Evolutionary conservation across 345 rosid genomes (phyloP).

Genomic region (Pugionium dolabratum): DNA sequence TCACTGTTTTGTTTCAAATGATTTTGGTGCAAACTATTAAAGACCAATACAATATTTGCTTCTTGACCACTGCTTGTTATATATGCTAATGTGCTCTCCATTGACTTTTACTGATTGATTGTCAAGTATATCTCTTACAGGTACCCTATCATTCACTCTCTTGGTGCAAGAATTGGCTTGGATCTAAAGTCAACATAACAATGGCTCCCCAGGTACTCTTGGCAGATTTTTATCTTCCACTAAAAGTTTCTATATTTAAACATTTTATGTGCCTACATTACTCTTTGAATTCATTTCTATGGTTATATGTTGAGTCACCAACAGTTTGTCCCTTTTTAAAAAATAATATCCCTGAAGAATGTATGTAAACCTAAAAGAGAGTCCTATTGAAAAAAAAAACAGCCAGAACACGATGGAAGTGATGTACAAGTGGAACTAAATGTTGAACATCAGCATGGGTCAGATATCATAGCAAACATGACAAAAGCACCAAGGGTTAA

Average conservation of each 20-base stretch:
- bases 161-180: conserved; percentile 98
- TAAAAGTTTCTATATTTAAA: background rate
- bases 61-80: conserved; percentile 3
- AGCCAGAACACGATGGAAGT: conserved; percentile 94
- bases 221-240: no score
- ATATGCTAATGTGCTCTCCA: background rate
- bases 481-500: conserved; percentile 76
- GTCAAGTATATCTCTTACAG: conserved; percentile 42
- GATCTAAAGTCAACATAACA: conserved; percentile 81
- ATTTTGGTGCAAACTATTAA: conserved; percentile 15
- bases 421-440: conserved; percentile 75
- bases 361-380: background rate
- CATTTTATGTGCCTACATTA: background rate
- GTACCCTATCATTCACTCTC: conserved; percentile 95
- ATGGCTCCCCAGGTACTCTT: conserved; percentile 89
- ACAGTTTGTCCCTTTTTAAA: background rate
- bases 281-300: conserved; percentile 1
- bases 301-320: conserved; percentile 20
- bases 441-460: conserved; percentile 71
- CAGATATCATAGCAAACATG: conserved; percentile 84
- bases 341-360: background rate
- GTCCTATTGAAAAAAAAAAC: conserved; percentile 35
- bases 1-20: conserved; percentile 23
- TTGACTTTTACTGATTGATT: background rate
- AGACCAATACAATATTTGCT: background rate